Evolutionary conservation across 2,329 filamentous ascomycete species (phyloP).

Genomic region (Colletotrichum higginsianum): DNA sequence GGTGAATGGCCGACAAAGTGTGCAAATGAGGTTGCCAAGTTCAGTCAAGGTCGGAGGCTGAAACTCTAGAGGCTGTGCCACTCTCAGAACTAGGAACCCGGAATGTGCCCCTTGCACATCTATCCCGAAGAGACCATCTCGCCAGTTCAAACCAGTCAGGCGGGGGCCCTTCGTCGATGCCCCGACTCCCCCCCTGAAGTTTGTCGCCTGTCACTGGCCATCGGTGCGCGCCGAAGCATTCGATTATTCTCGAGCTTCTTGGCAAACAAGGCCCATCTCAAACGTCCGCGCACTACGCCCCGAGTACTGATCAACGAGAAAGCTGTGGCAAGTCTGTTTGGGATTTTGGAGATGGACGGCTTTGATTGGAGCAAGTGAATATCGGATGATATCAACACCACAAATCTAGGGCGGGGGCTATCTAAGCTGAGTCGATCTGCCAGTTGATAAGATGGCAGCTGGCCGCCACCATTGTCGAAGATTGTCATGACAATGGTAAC

Average conservation of each 20-base stretch:
- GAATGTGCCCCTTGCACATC: conserved; percentile 37
- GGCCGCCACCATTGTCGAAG: background rate
- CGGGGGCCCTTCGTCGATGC: conserved; percentile 21
- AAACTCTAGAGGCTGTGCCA: conserved; percentile 40
- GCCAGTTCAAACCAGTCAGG: conserved; percentile 16
- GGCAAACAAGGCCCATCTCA: conserved; percentile 2
- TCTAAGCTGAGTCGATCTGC: conserved; percentile 11
- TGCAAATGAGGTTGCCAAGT: conserved; percentile 38
- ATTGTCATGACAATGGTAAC: background rate
- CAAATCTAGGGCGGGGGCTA: background rate
- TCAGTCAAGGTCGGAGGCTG: conserved; percentile 39
- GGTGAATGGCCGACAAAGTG: conserved; percentile 13
- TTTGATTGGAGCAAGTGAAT: conserved; percentile 24
- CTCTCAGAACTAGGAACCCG: conserved; percentile 22
- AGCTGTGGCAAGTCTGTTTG: conserved; percentile 41
- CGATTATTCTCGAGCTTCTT: conserved; percentile 16
- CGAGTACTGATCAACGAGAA: conserved; percentile 33
- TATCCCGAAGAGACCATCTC: conserved; percentile 24
- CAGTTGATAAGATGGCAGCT: conserved; percentile 21
- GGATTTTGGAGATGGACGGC: conserved; percentile 23
- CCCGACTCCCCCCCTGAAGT: background rate
- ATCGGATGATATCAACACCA: conserved; percentile 4
- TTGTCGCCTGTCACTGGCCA: background rate
- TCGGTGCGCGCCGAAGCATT: conserved; percentile 9
- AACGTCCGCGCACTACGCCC: conserved; percentile 29